Evolutionary conservation across 352 stramenopile genomes (phyloP), one percentile per base, ranked within the genome.

Genomic region (Pythium utonaiense): DNA sequence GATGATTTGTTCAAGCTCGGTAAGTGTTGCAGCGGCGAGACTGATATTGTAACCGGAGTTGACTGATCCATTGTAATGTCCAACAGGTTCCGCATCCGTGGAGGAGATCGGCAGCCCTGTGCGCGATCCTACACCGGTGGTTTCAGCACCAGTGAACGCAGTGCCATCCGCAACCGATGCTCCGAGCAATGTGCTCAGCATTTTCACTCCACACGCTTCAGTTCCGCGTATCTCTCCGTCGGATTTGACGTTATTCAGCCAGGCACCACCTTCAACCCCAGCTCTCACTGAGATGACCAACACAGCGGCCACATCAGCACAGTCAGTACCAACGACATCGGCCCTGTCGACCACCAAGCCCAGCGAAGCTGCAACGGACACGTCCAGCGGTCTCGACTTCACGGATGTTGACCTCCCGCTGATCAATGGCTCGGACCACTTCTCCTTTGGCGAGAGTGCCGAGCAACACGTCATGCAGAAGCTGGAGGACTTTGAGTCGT

Each of bases 391-490:
- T 27, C 50, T 90, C 47, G 77, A 86, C 19, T 83, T 93, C 54
- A 79, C 91, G 36, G 85, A 91, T 17, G 81, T 89, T 34, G 83
- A 93, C 3, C 62, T 95, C 13, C 80, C 80, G 44, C 49, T 91
- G 44, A 60, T 91, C 27, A 77, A 75, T 19, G 85, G 91, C 42
- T 80, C 78, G 7, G 80, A 89, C 45, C 72, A 82, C 55, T 92
- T 89, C 57, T 71, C 70, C 19, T 91, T 93, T 63, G 75, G 68
- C 25, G 83, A 93, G 41, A 75, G 78, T 40, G 85, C 57, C 63
- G 76, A 88, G 78, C 77, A 95, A 72, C 68, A 87, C 62, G 86
- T 95, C 48, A 93, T 95, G 83, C 88, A 88, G 69, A 91, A 89
- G 59, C 70, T 95, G 38, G 86, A 95, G 47, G 86, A 95, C 67